Base-by-base conservation (phyloP, 1,284 basidiomycete species). In the Austropuccinia psidii region DNA sequence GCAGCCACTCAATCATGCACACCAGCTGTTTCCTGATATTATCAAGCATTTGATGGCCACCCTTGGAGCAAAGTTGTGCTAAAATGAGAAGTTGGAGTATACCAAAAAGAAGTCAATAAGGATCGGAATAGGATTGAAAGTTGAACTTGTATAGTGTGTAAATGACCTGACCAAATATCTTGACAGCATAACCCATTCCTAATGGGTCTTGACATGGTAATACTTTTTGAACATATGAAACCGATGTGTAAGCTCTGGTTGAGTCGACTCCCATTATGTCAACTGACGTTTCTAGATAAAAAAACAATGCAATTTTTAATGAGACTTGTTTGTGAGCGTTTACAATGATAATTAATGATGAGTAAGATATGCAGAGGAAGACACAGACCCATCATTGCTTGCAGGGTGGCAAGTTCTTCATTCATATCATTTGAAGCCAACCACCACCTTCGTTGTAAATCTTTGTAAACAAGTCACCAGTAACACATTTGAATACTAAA, bases 101-200 rank as follows among this genome's bases (percentile, higher is more conserved):
- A 37, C 15, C 13, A 52, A 67, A 37, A 9, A n/a, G 19, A 27
- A 11, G 24, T 54, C 9, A 9, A 54, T 54, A 27, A 24, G 21
- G 17, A 43, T 19, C 11, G 11, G n/a, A 35, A 52, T 17, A 66
- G 47, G 33, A 49, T 47, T 45, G 29, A 4, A 17, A 47, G 4
- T 29, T 6, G 29, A 64, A 41, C 9, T 8, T 50, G 49, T 2
- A 15, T 37, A 15, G 37, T 37, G 35, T 15, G 17, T 19, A 17
- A n/a, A 3, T 24, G 27, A 17, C 70, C 76, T 35, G 19, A 76
- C 77, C 77, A 65, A 80, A 80, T 15, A 79, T 79, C 55, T 78
- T 79, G 8, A 78, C 78, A 15, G 79, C 79, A n/a, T 78, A 75
- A 1, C 77, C 77, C 79, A 80, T 80, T 47, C 80, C 78, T 19